phyloP scores from a whole-genome alignment of 1,139 yeast species.

The Keqinozyma sinolaborantium region DNA sequence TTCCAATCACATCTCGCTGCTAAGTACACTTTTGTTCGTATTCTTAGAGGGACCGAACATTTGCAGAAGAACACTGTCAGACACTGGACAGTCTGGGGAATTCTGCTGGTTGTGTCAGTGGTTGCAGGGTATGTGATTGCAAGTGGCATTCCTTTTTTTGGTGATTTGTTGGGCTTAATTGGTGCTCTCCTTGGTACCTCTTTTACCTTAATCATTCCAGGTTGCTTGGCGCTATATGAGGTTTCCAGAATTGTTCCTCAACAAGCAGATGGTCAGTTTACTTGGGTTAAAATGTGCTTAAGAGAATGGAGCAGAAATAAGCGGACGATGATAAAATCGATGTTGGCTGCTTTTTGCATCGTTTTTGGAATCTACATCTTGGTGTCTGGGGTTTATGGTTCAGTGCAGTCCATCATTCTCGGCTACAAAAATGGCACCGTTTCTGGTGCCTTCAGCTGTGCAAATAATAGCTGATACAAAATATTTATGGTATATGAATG shows the following conservation, averaged over 20 bases:
- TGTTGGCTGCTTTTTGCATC: slow-evolving; percentile 1
- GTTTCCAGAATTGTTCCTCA: slow-evolving; percentile 1
- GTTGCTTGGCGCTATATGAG: slow-evolving; percentile 8
- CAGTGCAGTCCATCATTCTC: slow-evolving; percentile 7
- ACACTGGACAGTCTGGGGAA: slow-evolving; percentile 10
- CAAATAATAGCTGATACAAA: slow-evolving; percentile 8
- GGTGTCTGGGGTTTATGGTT: slow-evolving; percentile 7
- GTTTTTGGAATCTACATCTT: slow-evolving; percentile 6
- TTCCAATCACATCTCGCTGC: slow-evolving; percentile 12
- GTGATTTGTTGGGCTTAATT: too few species aligned
- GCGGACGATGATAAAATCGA: background rate
- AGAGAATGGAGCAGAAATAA: slow-evolving; percentile 1
- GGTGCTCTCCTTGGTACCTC: slow-evolving; percentile 9
- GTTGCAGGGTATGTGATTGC: slow-evolving; percentile 10
- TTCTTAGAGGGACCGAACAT: slow-evolving; percentile 8
- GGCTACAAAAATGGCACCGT: slow-evolving; percentile 7
- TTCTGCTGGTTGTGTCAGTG: slow-evolving; percentile 8
- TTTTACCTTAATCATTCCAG: slow-evolving; percentile 10
- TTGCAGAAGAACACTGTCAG: slow-evolving; percentile 9
- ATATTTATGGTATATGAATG: too few species aligned
- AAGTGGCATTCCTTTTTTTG: slow-evolving; percentile 11
- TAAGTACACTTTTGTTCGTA: slow-evolving; percentile 11
- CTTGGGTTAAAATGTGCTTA: slow-evolving; percentile 1
- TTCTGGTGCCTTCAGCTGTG: slow-evolving; percentile 7
- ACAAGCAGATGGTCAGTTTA: background rate